Percentiles rank a stretch among this genome's conserved stretches.
These are phyloP conservation scores for Penicillium palitans DNA, from an alignment of 2,329 filamentous ascomycete species.

Conservation along the genomic window DNA sequence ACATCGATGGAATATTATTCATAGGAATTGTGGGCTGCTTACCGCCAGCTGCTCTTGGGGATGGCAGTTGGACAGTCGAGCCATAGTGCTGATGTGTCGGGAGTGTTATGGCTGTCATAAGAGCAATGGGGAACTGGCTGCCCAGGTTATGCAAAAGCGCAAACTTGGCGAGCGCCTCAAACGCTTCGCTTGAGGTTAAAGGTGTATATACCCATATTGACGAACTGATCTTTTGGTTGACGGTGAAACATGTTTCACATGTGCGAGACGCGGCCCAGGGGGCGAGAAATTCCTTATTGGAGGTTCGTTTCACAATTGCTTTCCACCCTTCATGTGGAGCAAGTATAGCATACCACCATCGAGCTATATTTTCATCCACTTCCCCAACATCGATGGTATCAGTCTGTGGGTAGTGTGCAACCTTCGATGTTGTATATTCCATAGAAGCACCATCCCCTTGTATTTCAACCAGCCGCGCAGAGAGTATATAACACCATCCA, in stretches of 20 bases:
- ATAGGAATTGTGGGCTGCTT: not conserved
- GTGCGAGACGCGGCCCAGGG: not conserved
- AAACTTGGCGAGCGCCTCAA: slow-evolving; percentile 15
- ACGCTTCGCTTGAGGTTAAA: slow-evolving; percentile 10
- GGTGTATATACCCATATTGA: not conserved
- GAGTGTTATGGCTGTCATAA: slow-evolving; percentile 15
- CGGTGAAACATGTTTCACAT: slow-evolving; percentile 1
- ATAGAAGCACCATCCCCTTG: slow-evolving; percentile 9
- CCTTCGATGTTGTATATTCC: slow-evolving; percentile 11
- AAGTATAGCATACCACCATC: slow-evolving; percentile 23
- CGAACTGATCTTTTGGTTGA: not conserved
- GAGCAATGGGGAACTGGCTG: slow-evolving; percentile 18
- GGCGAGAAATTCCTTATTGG: slow-evolving; percentile 7
- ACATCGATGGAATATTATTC: not conserved
- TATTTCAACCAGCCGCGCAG: slow-evolving; percentile 17
- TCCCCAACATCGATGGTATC: slow-evolving; percentile 17
- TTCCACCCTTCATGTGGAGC: slow-evolving; percentile 15
- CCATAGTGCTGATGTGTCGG: slow-evolving; percentile 14
- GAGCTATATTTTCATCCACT: slow-evolving; percentile 6
- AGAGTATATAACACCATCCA: slow-evolving; percentile 21
- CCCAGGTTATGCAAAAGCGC: slow-evolving; percentile 11
- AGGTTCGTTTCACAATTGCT: slow-evolving; percentile 8
- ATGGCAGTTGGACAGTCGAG: slow-evolving; percentile 12
- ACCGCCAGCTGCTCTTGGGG: slow-evolving; percentile 1
- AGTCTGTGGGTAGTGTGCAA: not conserved